These are phyloP conservation scores for Trypanosomatidae sp. DNA, from an alignment of 208 protist species.

Conservation along the genomic window DNA sequence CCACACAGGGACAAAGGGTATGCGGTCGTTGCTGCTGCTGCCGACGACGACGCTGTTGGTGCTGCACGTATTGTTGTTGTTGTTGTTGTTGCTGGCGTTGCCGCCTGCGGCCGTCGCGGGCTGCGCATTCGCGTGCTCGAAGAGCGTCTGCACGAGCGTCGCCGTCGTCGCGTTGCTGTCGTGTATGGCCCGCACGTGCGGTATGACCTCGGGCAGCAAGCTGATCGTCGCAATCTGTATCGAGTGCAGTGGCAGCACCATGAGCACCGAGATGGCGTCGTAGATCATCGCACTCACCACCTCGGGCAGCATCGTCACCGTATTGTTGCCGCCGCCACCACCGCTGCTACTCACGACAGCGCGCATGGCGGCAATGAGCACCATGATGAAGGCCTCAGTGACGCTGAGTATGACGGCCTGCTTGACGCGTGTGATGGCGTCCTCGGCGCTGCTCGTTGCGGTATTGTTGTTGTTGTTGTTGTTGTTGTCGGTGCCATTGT, in stretches of 20 bases:
- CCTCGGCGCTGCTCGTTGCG: conserved; percentile 2
- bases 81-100: too few relatives aligned
- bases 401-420: conserved; percentile 46
- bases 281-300: conserved; percentile 48
- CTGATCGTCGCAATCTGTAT: conserved; percentile 72
- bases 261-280: conserved; percentile 60
- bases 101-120: conserved; percentile 1
- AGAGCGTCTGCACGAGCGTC: conserved; percentile 58
- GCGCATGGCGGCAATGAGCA: conserved; percentile 67
- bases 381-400: conserved; percentile 57
- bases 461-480: not conserved
- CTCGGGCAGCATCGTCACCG: conserved; percentile 9
- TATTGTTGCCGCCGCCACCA: conserved; percentile 1
- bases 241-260: conserved; percentile 71
- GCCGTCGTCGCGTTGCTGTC: conserved; percentile 19
- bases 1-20: conserved; percentile 68
- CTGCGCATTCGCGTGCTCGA: conserved; percentile 41
- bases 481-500: not conserved
- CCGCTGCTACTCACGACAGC: conserved; percentile 23
- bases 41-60: conserved; percentile 1
- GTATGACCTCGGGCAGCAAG: conserved; percentile 68
- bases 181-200: conserved; percentile 34
- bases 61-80: too few relatives aligned
- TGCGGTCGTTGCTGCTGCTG: conserved; percentile 16
- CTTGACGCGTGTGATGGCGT: conserved; percentile 20